Evolutionary conservation across 495 filamentous ascomycete species (phyloP), one percentile per base, ranked within the genome.

Genomic region (Haplographium delicatum): DNA sequence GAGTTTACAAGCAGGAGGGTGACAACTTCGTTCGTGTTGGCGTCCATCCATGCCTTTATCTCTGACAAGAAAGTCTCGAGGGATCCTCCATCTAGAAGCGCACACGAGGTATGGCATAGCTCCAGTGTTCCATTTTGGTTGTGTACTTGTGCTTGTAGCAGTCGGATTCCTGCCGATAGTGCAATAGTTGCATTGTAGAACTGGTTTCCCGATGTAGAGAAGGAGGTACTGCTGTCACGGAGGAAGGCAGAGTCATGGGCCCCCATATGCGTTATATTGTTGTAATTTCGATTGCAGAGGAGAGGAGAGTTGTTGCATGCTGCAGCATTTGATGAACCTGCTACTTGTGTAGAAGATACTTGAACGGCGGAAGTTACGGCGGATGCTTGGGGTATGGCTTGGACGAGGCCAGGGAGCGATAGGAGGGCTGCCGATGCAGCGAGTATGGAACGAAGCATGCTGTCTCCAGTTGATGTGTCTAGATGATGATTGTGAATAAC

Each of bases 61-160:
- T 65, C 68, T 4, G 49, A 40, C n/a, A 90, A 68, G 67, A 77
- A 89, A 9, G 59, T 53, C 22, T 70, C 50, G 5, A 90, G 68
- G 1, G 71, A 58, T 1, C 85, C 86, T 9, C 75, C 85, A 58
- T 88, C 83, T 33, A 84, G 72, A 9, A 88, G 70, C 2, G 63
- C 34, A 62, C 84, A 89, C 19, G 65, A 68, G 1, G 82, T 84
- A 60, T 88, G 85, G 61, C 85, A 88, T 35, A 88, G 69, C 20
- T 73, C 62, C 28, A 86, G 67, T 1, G 68, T 69, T n/a, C 68
- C 70, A 16, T 74, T 57, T 31, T 59, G 42, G 23, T 71, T 53
- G 67, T 89, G 84, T 7, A 86, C 81, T 62, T 90, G 85, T 16
- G 69, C 82, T 60, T 87, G 82, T 1, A 89, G 68, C 26, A 85